Base-by-base conservation (phyloP, 345 rosid species). In the Erodium maritimum region DNA sequence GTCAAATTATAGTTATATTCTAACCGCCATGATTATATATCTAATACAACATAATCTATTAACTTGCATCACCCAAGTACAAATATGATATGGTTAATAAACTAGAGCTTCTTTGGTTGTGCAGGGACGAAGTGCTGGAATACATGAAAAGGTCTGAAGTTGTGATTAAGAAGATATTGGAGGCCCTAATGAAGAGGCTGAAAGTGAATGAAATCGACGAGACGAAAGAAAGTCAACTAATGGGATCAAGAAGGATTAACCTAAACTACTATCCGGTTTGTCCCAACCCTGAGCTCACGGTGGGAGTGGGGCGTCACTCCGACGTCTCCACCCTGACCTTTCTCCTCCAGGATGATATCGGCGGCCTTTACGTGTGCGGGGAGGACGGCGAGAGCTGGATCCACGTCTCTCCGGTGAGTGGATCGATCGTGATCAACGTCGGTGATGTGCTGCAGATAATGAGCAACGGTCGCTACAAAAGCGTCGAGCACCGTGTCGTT, bases 371-470 rank as follows among this genome's bases (percentile, higher is more conserved):
- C 33, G 62, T 68, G 5, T 58, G 66, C 16, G 61, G 59, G 18
- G 54, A 50, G 3, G 56, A 66, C 33, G 33, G 7, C 17, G 50
- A 23, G 4, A 54, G 33, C 54, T 71, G 75, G 71, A 62, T 66
- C 18, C 64, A 54, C 19, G 67, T 66, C 23, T 64, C 75, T 33
- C 71, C 75, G 0, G 21, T 71, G 14, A 8, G 12, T 5, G 70
- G 71, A 5, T 50, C 71, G 19, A 52, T 71, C 0, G 64, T 71
- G 14, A 55, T 71, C 48, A 71, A 71, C 18, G 45, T 66, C 2
- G 75, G 75, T 1, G 75, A 71, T 51, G 67, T 61, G 0, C 33
- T 71, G 0, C 75, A 71, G 48, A 66, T 71, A 17, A 12, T 71
- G 56, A 66, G 71, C 70, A 71, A 71, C 16, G 75, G 67, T 21